These are phyloP conservation scores for Hibiscus tridactylites DNA, from an alignment of 345 rosid species.

Conservation along the genomic window DNA sequence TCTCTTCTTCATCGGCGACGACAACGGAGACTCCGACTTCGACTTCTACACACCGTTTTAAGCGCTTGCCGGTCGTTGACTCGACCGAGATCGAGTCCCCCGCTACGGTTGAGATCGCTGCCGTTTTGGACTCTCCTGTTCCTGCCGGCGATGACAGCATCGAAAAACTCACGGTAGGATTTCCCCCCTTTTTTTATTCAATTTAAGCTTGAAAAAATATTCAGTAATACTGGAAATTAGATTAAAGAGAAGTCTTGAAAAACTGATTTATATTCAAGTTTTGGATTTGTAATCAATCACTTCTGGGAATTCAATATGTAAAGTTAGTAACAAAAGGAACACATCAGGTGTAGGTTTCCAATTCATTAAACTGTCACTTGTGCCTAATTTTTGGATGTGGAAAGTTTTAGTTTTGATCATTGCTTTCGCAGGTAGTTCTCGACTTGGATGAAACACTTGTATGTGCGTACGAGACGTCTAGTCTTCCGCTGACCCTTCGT, in stretches of 20 bases:
- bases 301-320: not conserved
- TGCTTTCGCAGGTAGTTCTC: conserved; percentile 68
- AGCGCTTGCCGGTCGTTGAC: conserved; percentile 70
- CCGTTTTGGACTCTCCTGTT: conserved; percentile 17
- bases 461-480: conserved; percentile 84
- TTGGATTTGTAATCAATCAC: not conserved
- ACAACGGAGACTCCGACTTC: conserved; percentile 12
- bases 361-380: not conserved
- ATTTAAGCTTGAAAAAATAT: not conserved
- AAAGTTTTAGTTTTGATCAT: not conserved
- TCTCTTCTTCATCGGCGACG: conserved; percentile 41
- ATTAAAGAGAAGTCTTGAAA: too few species aligned
- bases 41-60: conserved; percentile 48
- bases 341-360: not conserved
- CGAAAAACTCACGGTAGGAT: conserved; percentile 54
- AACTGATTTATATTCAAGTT: not conserved
- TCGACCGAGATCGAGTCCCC: conserved; percentile 44
- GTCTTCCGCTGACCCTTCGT: conserved; percentile 55
- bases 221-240: too few species aligned
- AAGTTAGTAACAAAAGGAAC: not conserved
- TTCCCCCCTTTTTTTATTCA: not conserved
- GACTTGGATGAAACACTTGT: conserved; percentile 97
- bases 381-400: not conserved
- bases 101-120: conserved; percentile 41
- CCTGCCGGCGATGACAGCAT: conserved; percentile 7